A percentile compares a stretch with the other conserved stretches of the same genome.
Conservation (phyloP, 179 eudicot genomes). For the Monotropa hypopitys region DNA sequence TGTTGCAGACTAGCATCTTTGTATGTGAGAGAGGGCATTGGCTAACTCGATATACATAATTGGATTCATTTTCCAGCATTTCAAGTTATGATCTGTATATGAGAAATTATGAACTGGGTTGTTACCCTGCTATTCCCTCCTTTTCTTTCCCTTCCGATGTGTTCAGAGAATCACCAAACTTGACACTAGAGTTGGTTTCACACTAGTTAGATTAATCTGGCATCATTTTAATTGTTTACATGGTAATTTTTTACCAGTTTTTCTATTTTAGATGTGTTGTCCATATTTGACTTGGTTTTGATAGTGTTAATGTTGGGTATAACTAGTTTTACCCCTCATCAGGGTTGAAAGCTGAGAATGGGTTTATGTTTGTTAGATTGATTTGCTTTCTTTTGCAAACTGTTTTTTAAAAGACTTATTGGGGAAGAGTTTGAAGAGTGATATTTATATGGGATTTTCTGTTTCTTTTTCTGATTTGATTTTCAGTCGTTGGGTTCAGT, state of each 20-base stretch:
- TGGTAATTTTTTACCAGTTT: not conserved
- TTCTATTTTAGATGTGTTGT: not conserved
- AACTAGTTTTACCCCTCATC: not conserved
- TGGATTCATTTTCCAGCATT: not conserved
- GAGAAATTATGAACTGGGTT: not conserved
- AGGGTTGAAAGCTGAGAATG: not conserved
- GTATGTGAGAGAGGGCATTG: not conserved
- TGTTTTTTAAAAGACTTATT: not conserved
- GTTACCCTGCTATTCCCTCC: not conserved
- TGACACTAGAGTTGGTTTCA: constrained; percentile 1
- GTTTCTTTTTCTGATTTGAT: not conserved
- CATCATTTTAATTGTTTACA: not conserved
- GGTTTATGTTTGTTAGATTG: not conserved
- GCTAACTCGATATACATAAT: not conserved
- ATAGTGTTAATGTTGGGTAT: not conserved
- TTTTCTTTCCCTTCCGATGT: not conserved
- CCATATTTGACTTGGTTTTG: not conserved
- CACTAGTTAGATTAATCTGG: not conserved
- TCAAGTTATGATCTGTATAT: not conserved
- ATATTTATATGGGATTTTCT: not conserved
- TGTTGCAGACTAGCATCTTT: not conserved
- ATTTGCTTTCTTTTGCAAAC: not conserved
- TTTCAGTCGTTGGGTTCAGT: constrained; percentile 16
- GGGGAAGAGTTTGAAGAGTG: not conserved
- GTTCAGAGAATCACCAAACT: not conserved